Conservation (phyloP, 345 rosid species). For the Punica granatum region DNA sequence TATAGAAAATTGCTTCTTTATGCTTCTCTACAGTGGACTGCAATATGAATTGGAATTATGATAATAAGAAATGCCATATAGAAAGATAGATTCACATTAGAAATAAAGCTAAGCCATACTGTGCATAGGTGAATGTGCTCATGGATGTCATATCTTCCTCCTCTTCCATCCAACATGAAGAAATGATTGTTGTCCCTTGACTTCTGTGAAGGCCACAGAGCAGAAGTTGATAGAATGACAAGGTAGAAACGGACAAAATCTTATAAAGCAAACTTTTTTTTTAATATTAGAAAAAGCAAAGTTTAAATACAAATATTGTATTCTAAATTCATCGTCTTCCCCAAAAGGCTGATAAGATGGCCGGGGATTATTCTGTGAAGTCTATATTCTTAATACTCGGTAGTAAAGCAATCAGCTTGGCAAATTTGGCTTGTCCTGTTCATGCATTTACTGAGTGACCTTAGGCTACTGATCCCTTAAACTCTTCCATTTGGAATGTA, state of each 20-base stretch:
- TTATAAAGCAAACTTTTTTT: conserved; percentile 14
- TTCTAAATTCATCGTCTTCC: conserved; percentile 1
- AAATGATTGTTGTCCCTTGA: conserved; percentile 33
- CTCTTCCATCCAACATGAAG: conserved; percentile 24
- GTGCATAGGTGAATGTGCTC: conserved; percentile 19
- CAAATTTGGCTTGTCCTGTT: neutral
- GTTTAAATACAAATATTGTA: neutral
- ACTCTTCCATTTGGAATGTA: neutral
- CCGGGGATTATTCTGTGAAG: neutral
- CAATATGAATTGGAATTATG: neutral
- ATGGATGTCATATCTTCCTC: conserved; percentile 23
- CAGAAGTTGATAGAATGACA: neutral
- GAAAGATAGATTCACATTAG: neutral
- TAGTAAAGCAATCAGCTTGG: neutral
- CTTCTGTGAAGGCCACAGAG: conserved; percentile 36
- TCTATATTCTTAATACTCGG: neutral
- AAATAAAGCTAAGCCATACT: conserved; percentile 4
- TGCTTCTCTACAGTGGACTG: neutral
- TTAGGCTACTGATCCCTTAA: neutral
- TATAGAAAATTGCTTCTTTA: conserved; percentile 1
- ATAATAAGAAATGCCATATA: neutral
- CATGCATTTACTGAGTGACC: neutral
- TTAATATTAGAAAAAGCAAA: too few relatives aligned
- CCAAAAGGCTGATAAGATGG: neutral
- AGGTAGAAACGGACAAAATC: conserved; percentile 15